These are phyloP conservation scores for Excoecaria agallocha DNA, from an alignment of 345 rosid species.

Conservation along the genomic window DNA sequence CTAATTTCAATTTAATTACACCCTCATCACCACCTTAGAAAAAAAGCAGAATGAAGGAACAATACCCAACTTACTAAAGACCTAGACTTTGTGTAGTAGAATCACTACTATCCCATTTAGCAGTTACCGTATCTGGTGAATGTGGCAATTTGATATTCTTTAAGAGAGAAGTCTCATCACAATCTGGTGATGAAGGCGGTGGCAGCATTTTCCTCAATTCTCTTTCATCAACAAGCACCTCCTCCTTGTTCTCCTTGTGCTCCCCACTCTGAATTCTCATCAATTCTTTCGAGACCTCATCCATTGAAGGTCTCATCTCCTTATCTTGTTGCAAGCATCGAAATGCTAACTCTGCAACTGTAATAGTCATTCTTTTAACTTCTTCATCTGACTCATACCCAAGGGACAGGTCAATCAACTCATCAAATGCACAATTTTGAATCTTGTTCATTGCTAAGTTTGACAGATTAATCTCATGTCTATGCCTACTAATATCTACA, in stretches of 20 bases:
- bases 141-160: slow-evolving; percentile 25
- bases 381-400: slow-evolving; percentile 12
- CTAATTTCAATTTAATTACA: too few species aligned
- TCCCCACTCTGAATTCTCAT: slow-evolving; percentile 14
- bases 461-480: slow-evolving; percentile 15
- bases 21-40: too few species aligned
- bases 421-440: slow-evolving; percentile 10
- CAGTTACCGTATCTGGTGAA: slow-evolving; percentile 61
- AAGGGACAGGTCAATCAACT: slow-evolving; percentile 15
- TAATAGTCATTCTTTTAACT: slow-evolving; percentile 14
- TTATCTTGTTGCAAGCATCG: slow-evolving; percentile 19
- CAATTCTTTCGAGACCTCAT: slow-evolving; percentile 15
- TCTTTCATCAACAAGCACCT: slow-evolving; percentile 4
- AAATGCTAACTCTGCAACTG: slow-evolving; percentile 21
- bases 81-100: slow-evolving; percentile 42
- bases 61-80: slow-evolving; percentile 19
- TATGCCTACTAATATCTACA: slow-evolving; percentile 18
- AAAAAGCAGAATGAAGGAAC: too few species aligned
- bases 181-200: slow-evolving; percentile 35
- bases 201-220: slow-evolving; percentile 12
- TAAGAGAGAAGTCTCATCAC: slow-evolving; percentile 36
- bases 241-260: slow-evolving; percentile 14
- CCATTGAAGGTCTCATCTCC: slow-evolving; percentile 22
- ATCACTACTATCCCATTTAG: slow-evolving; percentile 45
- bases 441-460: slow-evolving; percentile 14